Evolutionary conservation across 208 protist species (phyloP).

Genomic region (Acanthamoeba healyi): DNA sequence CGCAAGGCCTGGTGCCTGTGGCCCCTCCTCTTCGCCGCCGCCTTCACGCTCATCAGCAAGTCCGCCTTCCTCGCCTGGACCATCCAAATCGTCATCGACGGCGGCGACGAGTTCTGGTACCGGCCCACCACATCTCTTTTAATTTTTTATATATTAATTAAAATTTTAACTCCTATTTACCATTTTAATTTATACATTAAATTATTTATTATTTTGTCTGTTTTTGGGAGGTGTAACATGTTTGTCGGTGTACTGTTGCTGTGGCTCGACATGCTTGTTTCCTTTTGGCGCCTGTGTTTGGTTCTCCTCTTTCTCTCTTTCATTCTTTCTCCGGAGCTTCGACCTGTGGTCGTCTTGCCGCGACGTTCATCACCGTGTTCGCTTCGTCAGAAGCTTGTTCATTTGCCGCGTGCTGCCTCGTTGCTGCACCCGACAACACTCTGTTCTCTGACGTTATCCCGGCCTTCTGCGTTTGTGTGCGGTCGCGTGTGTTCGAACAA

Average conservation of each 20-base stretch:
- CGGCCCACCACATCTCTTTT: background rate
- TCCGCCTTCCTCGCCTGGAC: constrained; percentile 49
- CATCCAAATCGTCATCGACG: constrained; percentile 4
- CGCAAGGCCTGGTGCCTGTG: constrained; percentile 26
- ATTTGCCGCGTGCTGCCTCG: too few species aligned
- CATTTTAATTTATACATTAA: too few species aligned
- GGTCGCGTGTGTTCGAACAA: background rate
- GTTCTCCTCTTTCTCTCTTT: constrained; percentile 42
- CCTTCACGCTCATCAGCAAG: constrained; percentile 42
- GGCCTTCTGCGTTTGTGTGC: too few species aligned
- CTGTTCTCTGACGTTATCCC: too few species aligned
- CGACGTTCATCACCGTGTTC: background rate
- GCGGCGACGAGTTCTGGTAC: constrained; percentile 65
- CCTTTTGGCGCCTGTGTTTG: background rate
- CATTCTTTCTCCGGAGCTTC: background rate
- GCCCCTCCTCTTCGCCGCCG: constrained; percentile 27
- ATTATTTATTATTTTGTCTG: background rate
- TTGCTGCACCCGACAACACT: too few species aligned
- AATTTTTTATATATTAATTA: too few species aligned
- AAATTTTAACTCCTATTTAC: too few species aligned
- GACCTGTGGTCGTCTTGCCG: too few species aligned
- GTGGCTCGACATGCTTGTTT: background rate
- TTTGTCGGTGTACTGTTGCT: background rate
- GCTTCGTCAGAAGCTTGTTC: background rate
- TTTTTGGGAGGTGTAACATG: background rate